phyloP scores from a whole-genome alignment of 2,329 filamentous ascomycete genomes.

The Cladosporium halotolerans region DNA sequence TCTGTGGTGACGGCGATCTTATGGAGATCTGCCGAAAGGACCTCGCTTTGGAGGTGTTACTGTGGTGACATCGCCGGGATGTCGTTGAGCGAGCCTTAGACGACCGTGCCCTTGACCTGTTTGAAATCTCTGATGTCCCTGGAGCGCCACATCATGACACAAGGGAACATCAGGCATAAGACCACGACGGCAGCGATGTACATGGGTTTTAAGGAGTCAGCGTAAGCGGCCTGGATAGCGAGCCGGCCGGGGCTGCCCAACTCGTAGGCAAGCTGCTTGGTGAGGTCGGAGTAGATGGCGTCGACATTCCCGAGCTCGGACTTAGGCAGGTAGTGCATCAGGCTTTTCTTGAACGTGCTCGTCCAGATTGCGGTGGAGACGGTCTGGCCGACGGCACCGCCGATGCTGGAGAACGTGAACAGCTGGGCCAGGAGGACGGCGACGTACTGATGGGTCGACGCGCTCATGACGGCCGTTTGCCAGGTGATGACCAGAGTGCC shows the following conservation, averaged over 20 bases:
- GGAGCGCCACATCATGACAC: conserved; percentile 28
- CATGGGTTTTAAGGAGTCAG: conserved; percentile 41
- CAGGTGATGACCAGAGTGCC: conserved; percentile 51
- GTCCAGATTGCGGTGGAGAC: conserved; percentile 24
- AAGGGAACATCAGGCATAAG: conserved; percentile 24
- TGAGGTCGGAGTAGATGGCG: conserved; percentile 33
- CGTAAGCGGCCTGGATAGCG: conserved; percentile 44
- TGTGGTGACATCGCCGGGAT: too few species aligned
- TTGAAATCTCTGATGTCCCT: conserved; percentile 30
- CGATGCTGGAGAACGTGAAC: conserved; percentile 18
- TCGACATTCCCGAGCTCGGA: conserved; percentile 22
- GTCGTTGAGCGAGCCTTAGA: conserved; percentile 13
- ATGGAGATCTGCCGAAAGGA: too few species aligned
- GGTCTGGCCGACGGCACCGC: conserved; percentile 51
- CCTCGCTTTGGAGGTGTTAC: too few species aligned
- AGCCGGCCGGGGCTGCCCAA: conserved; percentile 36
- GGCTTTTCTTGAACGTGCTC: conserved; percentile 17
- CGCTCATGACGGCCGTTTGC: conserved; percentile 56
- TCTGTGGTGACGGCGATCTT: too few species aligned
- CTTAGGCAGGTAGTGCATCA: conserved; percentile 13
- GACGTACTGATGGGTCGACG: conserved; percentile 26
- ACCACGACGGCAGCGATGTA: conserved; percentile 32
- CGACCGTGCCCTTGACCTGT: conserved; percentile 31
- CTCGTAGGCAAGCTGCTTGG: conserved; percentile 35
- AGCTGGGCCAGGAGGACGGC: conserved; percentile 21